Percentiles rank a stretch among this genome's conserved stretches.
These are phyloP conservation scores for Apophysomyces trapeziformis DNA, from an alignment of 371 early-diverging fungal genomes.

Conservation along the genomic window DNA sequence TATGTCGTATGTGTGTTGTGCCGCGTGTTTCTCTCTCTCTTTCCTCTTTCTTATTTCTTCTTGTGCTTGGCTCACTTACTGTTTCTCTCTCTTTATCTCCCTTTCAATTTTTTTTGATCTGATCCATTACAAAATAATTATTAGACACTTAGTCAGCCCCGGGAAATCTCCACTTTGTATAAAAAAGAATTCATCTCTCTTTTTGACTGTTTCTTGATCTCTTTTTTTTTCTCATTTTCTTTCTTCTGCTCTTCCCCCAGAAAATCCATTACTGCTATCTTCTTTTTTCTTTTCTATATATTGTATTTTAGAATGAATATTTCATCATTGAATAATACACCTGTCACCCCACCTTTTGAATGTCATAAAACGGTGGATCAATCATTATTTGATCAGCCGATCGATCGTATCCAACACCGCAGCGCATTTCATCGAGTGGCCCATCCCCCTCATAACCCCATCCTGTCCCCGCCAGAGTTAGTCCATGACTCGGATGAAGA, in stretches of 20 bases:
- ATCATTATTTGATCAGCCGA: slow-evolving; percentile 13
- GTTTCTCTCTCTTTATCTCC: background rate
- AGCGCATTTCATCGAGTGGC: slow-evolving; percentile 33
- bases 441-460: slow-evolving; percentile 17
- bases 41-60: background rate
- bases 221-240: slow-evolving; percentile 3
- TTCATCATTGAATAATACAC: slow-evolving; percentile 26
- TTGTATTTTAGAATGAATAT: slow-evolving; percentile 21
- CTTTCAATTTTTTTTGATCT: too few species aligned
- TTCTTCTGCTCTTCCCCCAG: background rate
- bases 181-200: background rate
- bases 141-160: too few species aligned
- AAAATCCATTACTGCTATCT: background rate
- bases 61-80: background rate
- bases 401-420: slow-evolving; percentile 11
- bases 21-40: too few species aligned
- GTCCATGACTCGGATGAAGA: slow-evolving; percentile 31
- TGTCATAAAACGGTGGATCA: slow-evolving; percentile 21
- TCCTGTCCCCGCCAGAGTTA: slow-evolving; percentile 42
- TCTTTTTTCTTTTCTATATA: background rate
- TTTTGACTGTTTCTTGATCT: slow-evolving; percentile 10
- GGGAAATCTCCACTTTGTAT: too few species aligned
- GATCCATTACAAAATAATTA: too few species aligned
- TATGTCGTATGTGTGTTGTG: too few species aligned
- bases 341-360: slow-evolving; percentile 36